A percentile compares a stretch with the other conserved stretches of the same genome.
Conservation (phyloP, 2,329 filamentous ascomycete species). For the Blastomyces percursus region DNA sequence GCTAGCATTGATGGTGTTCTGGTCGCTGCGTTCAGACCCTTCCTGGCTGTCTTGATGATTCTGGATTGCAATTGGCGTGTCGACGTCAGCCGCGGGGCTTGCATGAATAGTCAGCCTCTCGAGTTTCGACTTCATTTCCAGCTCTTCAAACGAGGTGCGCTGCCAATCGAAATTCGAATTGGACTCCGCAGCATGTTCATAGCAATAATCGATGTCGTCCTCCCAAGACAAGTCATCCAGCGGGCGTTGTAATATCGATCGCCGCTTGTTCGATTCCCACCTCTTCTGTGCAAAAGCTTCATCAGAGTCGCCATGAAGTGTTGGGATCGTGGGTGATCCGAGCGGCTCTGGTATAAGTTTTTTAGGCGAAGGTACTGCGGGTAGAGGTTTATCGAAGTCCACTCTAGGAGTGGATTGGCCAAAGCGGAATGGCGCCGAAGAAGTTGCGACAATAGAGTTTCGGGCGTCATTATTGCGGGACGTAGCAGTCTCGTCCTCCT, state of each 20-base stretch:
- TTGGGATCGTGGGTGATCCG: conserved; percentile 31
- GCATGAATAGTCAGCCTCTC: conserved; percentile 11
- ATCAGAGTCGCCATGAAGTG: conserved; percentile 11
- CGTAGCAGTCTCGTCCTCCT: conserved; percentile 33
- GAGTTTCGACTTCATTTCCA: conserved; percentile 14
- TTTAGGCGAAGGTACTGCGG: background rate
- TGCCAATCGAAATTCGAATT: conserved; percentile 52
- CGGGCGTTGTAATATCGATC: background rate
- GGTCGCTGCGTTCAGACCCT: background rate
- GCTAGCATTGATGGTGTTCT: background rate
- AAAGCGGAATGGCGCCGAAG: conserved; percentile 13
- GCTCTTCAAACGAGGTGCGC: conserved; percentile 25
- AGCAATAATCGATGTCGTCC: conserved; percentile 52
- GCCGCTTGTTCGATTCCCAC: conserved; percentile 2
- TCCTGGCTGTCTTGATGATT: background rate
- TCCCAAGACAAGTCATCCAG: conserved; percentile 42
- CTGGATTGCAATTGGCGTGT: conserved; percentile 5
- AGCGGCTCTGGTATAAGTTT: conserved; percentile 26
- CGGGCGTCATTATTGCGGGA: conserved; percentile 24
- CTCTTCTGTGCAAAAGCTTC: conserved; percentile 12
- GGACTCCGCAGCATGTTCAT: conserved; percentile 50
- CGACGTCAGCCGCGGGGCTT: conserved; percentile 10
- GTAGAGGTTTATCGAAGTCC: conserved; percentile 2
- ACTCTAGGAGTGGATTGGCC: conserved; percentile 1
- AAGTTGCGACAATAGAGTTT: conserved; percentile 15